Base-by-base conservation (phyloP, 345 rosid genomes). In the Lepidium aucheri region DNA sequence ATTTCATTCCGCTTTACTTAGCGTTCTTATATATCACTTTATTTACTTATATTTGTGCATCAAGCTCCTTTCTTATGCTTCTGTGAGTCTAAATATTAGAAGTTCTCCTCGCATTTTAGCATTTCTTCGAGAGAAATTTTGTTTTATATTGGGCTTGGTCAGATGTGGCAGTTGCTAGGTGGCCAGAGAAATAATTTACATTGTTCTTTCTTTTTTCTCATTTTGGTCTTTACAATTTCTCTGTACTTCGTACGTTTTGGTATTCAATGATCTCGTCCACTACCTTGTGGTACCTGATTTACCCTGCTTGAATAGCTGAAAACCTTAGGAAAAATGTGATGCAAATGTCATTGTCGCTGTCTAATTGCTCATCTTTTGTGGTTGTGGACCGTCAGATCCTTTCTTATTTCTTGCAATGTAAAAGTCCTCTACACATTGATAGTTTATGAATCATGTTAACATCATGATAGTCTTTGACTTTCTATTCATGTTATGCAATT, bases 1-100 rank as follows among this genome's bases (percentile, higher is more conserved):
- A 39, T 63, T 59, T 74, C 50, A 49, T 42, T 51, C 65, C 8
- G 15, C 72, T 65, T 36, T 73, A 47, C 33, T 51, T 67, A 3
- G 36, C 0, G 18, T 35, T 73, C 26, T 26, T 43, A 66, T 72
- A 4, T 66, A n/a, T 60, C 13, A 43, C 26, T 22, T 20, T 3
- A 57, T 50, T 57, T 49, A 64, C 47, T 33, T 64, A 41, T 18
- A 9, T 64, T 0, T 49, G 28, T 45, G 45, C 15, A 36, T 17
- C 35, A 47, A 55, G 26, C 11, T 55, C 39, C 30, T 47, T 30
- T 56, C 32, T 60, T 18, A 10, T 15, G 16, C 43, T 64, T 18
- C 15, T 18, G 17, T n/a, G 58, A 40, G 49, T 63, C 57, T 45
- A 55, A 18, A 38, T 30, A 30, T 16, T 50, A 49, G 0, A 47